Base-by-base conservation (phyloP, 805 yeast genomes). In the Candida namnaoensis region DNA sequence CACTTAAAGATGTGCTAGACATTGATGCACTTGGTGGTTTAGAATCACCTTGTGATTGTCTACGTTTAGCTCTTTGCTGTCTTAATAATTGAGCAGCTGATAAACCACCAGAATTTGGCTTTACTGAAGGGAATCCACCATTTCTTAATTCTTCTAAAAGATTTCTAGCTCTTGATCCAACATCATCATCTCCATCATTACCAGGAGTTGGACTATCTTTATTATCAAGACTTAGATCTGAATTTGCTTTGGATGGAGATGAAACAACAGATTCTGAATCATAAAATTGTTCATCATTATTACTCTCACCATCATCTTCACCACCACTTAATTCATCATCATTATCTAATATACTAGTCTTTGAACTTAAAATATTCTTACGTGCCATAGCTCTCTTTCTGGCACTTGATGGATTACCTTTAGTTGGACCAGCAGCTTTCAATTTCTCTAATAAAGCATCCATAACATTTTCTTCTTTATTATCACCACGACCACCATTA, bases 381-480 rank as follows among this genome's bases (percentile, higher is more conserved):
- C 88, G 75, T 43, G 87, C 82, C 50, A 80, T 68, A 1, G 91
- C 95, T 41, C 93, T 70, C 52, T 87, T 78, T 52, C 95, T 70
- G 0, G 95, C 95, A 4, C 88, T 76, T 2, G 86, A 68, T 1
- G 93, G 77, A 47, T 88, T 93, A 6, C 86, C 79, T 46, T 79
- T 78, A 5, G 79, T 64, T 10, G 93, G 85, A 1, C 91, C 95
- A 0, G 93, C 86, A 14, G 90, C 88, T 55, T 88, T 82, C 54
- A 93, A 72, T 54, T 84, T 87, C 58, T 88, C 95, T 44, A 93
- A 70, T 38, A 93, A 68, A 32, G 82, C 76, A 58, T 93, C 99
- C 84, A 93, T 88, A 35, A 88, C 79, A 11, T 68, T 75, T 27
- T 65, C 69, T 15, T 62, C 70, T 0, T 57, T 64, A 34, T 52